A percentile compares a stretch with the other conserved stretches of the same genome.
Conservation (phyloP, 768 basidiomycete species). For the Pleurotus sapidus region DNA sequence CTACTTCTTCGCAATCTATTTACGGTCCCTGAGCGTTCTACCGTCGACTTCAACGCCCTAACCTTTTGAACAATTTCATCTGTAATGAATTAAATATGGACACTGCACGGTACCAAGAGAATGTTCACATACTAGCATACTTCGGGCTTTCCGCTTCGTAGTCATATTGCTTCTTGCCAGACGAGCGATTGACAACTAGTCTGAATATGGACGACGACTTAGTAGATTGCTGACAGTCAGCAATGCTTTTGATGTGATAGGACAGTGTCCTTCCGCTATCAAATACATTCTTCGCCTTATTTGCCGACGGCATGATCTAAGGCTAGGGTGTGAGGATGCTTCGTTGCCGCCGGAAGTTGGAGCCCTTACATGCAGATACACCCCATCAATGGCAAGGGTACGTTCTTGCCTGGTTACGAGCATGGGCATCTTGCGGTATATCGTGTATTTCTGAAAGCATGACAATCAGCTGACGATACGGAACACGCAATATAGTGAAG, state of each 20-base stretch:
- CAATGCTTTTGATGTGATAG: conserved; percentile 87
- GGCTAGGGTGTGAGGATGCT: background rate
- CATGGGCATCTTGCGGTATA: conserved; percentile 95
- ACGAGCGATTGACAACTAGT: conserved; percentile 75
- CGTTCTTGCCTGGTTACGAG: conserved; percentile 88
- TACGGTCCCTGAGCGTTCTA: conserved; percentile 65
- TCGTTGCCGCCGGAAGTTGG: background rate
- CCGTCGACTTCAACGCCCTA: conserved; percentile 55
- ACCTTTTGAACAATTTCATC: conserved; percentile 80
- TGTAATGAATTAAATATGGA: conserved; percentile 19
- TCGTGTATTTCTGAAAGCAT: conserved; percentile 70
- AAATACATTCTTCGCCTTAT: conserved; percentile 76
- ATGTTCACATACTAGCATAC: conserved; percentile 58
- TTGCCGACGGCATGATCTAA: conserved; percentile 86
- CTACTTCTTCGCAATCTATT: conserved; percentile 63
- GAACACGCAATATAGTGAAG: background rate
- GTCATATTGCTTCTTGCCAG: conserved; percentile 88
- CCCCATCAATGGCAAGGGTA: conserved; percentile 90
- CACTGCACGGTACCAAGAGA: conserved; percentile 1
- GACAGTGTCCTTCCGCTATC: conserved; percentile 90
- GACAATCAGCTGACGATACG: background rate
- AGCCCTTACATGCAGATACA: conserved; percentile 74
- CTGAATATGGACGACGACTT: conserved; percentile 86
- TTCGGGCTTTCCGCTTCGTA: conserved; percentile 92
- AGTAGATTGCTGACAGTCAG: conserved; percentile 77